Base-by-base conservation (phyloP, 2,329 filamentous ascomycete species). In the Aureobasidium lini region DNA sequence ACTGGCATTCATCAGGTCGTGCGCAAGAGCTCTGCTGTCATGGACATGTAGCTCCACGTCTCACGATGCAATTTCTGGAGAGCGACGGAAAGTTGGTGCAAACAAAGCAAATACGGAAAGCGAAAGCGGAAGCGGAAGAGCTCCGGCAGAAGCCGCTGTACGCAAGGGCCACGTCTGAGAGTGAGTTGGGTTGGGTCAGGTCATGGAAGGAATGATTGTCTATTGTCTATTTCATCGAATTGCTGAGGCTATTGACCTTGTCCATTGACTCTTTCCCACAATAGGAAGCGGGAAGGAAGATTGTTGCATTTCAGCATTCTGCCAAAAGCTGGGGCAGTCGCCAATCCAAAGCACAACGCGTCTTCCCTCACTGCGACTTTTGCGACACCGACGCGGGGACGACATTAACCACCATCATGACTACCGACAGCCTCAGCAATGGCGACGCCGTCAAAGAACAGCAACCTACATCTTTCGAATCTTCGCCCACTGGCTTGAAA, bases 401-500 rank as follows among this genome's bases (percentile, higher is more conserved):
- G 8, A 42, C 1, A 15, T 6, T 46, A 32, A 6, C 13, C 37
- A 46, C 29, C 32, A 49, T 43, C 62, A 60, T 60, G 57, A 37
- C 52, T 36, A 15, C 29, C 10, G 10, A 31, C 23, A 28, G 18
- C 36, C 43, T 50, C 29, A 50, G 18, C 52, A 42, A 48, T 53
- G 43, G 46, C 42, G 40, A 37, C 34, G 9, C 36, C 50, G 49
- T 62, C 61, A 48, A 47, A 37, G 42, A 59, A 42, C 63, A 65
- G 39, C 63, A 63, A 28, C 60, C 64, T 1, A 43, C 47, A 2
- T 8, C 43, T 5, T 10, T 37, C 39, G 28, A 31, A 6, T 29
- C 39, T 36, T 52, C 54, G 13, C 43, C 57, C 23, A 48, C 62
- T 39, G 60, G 63, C 56, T 68, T 71, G 61, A 79, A 79, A 66